Evolutionary conservation across 179 eudicot genomes (phyloP).

Genomic region (Amaranthus tricolor): DNA sequence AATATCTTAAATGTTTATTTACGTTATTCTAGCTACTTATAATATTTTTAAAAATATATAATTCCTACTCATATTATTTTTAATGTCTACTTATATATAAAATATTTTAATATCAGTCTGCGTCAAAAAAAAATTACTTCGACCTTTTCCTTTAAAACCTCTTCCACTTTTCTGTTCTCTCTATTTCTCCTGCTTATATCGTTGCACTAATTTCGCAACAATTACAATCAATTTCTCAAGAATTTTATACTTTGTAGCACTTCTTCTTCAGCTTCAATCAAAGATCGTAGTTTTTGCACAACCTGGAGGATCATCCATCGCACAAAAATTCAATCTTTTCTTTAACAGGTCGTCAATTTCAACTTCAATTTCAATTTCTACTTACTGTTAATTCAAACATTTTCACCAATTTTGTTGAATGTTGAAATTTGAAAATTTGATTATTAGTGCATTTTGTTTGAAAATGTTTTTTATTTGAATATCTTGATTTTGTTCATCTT

Average conservation of each 20-base stretch:
- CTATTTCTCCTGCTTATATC: not conserved
- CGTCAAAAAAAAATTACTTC: slow-evolving; percentile 6
- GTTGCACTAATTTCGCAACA: no score
- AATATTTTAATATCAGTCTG: no score
- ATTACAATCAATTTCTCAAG: no score
- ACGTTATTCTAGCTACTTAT: no score
- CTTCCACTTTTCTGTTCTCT: not conserved
- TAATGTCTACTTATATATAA: no score
- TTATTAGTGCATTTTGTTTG: not conserved
- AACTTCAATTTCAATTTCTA: not conserved
- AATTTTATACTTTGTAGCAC: not conserved
- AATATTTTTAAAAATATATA: no score
- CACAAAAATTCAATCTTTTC: slow-evolving; percentile 5
- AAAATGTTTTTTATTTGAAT: not conserved
- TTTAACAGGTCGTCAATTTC: slow-evolving; percentile 9
- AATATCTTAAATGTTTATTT: no score
- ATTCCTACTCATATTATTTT: no score
- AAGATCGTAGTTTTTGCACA: not conserved
- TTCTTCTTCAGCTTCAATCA: slow-evolving; percentile 12
- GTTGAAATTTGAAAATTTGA: not conserved
- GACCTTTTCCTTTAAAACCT: slow-evolving; percentile 4
- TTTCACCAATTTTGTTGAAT: not conserved
- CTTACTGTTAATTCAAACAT: not conserved
- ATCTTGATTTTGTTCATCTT: not conserved
- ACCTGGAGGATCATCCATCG: not conserved